Base-by-base conservation (phyloP, 805 yeast species). In the Saccharomycopsis sp. region DNA sequence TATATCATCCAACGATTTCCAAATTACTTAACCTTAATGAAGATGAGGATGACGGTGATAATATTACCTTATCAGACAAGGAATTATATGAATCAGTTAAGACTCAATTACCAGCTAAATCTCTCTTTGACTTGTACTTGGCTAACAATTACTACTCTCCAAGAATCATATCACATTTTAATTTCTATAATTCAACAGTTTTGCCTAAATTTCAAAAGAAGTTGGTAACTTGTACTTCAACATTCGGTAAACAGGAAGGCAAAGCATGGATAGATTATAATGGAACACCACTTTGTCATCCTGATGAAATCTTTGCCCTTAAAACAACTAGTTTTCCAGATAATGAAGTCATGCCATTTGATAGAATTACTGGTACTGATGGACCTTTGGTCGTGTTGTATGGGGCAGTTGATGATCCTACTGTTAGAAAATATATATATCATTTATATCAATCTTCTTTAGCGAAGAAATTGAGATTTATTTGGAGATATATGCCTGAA, bases 241-340 rank as follows among this genome's bases (percentile, higher is more conserved):
- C 29, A 17, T 31, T 31, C 17, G 35, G 54, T 50, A 50, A 41
- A 44, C 60, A 35, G 55, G 50, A 45, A 14, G 35, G 35, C 11
- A 20, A 31, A 4, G 66, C 76, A 1, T 80, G 85, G 73, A 58
- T 79, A 5, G 56, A 65, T 45, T 69, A 69, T 51, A 77, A 80
- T 47, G 74, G 74, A 40, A 66, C 68, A 21, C 59, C 70, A 2
- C 81, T 80, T 56, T 79, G 88, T 54, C 74, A 81, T 7, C 65
- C 80, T 2, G 85, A 77, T 44, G 95, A 83, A 46, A 72, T 87
- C 1, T 93, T 76, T 59, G 95, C 96, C 2, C 67, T 93, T 45
- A 81, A 82, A 58, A 74, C 86, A 0, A 66, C 66, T 21, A 63
- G 65, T n/a, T 54, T 58, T 4, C 39, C 40, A 6, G 51, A 47